Percentiles rank a stretch among this genome's conserved stretches.
Conservation (phyloP, 805 yeast genomes). For the Suhomyces canberraensis region DNA sequence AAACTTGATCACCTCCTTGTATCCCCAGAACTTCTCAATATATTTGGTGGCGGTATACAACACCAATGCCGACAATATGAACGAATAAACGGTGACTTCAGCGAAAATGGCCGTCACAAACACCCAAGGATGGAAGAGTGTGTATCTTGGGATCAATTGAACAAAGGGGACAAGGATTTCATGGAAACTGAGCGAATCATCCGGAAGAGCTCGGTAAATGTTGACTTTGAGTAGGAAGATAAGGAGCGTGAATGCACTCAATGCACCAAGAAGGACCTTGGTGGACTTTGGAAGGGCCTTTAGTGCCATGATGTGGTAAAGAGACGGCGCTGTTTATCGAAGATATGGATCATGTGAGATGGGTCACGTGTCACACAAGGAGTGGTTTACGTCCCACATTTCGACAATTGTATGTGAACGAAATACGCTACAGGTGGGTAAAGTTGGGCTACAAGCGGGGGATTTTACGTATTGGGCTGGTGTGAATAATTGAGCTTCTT, state of each 20-base stretch:
- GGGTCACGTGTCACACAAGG: no score
- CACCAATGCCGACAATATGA: slow-evolving; percentile 35
- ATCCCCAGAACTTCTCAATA: slow-evolving; percentile 52
- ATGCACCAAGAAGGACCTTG: slow-evolving; percentile 37
- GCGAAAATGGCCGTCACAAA: slow-evolving; percentile 61
- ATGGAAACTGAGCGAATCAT: slow-evolving; percentile 21
- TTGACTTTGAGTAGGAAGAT: slow-evolving; percentile 42
- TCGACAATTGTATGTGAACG: no score
- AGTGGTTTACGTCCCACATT: no score
- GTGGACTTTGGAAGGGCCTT: slow-evolving; percentile 45
- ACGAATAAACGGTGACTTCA: slow-evolving; percentile 49
- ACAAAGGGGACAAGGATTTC: slow-evolving; percentile 52
- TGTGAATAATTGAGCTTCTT: no score
- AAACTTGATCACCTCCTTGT: slow-evolving; percentile 47
- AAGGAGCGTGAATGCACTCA: slow-evolving; percentile 37
- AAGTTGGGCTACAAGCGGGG: no score
- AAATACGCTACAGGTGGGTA: no score
- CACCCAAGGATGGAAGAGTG: slow-evolving; percentile 63
- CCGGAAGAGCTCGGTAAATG: slow-evolving; percentile 17
- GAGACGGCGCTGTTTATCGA: no score
- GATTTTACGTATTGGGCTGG: no score
- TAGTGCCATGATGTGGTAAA: slow-evolving; percentile 1
- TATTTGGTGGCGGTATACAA: slow-evolving; percentile 43
- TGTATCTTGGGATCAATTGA: slow-evolving; percentile 61
- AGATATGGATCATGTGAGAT: not conserved